phyloP scores from a whole-genome alignment of 345 rosid genomes.

The Hibiscus syriacus region DNA sequence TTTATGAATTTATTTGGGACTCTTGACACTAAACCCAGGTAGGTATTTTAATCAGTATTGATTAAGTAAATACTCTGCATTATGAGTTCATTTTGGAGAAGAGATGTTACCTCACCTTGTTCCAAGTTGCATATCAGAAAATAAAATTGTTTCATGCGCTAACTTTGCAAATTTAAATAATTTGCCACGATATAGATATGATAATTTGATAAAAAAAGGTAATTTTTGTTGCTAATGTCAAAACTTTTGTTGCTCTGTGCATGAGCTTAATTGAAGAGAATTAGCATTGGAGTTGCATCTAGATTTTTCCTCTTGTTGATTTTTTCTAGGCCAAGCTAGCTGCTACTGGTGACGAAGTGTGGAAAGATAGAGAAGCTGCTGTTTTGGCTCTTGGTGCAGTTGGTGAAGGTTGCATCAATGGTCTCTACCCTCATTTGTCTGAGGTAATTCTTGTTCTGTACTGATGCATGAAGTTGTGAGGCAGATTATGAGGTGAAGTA shows the following conservation, averaged over 20 bases:
- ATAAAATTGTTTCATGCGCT: background rate
- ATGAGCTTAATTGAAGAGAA: background rate
- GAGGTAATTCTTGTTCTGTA: slow-evolving; percentile 40
- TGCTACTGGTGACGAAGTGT: slow-evolving; percentile 64
- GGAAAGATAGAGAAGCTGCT: slow-evolving; percentile 99
- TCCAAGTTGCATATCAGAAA: background rate
- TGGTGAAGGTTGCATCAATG: slow-evolving; percentile 93
- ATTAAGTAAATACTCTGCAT: background rate
- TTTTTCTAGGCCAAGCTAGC: slow-evolving; percentile 63
- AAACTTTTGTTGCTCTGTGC: background rate
- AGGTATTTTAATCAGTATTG: too few relatives aligned
- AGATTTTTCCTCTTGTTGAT: background rate
- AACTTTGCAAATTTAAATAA: background rate
- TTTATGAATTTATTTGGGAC: too few relatives aligned
- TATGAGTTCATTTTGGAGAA: background rate
- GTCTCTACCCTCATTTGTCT: slow-evolving; percentile 83
- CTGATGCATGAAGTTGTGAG: background rate
- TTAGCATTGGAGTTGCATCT: background rate
- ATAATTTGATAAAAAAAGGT: background rate
- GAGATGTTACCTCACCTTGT: background rate
- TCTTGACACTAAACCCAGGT: too few relatives aligned
- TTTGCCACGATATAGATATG: background rate
- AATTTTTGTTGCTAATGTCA: background rate
- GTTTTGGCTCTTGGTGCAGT: slow-evolving; percentile 97
- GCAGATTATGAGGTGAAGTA: background rate